These are phyloP conservation scores for Suhomyces pyralidae DNA, from an alignment of 805 yeast species.

Conservation along the genomic window DNA sequence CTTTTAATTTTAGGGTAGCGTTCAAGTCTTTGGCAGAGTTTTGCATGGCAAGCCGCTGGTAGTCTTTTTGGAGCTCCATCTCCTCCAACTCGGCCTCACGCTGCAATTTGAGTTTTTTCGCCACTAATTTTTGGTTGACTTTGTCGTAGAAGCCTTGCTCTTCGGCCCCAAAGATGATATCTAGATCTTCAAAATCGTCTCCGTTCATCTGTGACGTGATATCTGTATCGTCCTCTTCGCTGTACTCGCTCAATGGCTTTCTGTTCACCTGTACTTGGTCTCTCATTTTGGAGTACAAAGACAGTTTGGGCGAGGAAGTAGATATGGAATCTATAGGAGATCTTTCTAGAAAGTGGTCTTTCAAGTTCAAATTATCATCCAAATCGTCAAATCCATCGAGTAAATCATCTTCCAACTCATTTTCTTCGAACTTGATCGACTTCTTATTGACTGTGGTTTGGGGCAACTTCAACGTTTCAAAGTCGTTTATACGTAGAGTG, in stretches of 20 bases:
- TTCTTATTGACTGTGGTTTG: neutral
- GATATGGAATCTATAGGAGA: constrained; percentile 23
- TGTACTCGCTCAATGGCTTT: constrained; percentile 32
- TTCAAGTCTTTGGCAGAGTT: constrained; percentile 15
- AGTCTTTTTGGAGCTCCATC: constrained; percentile 20
- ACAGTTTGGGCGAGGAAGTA: constrained; percentile 23
- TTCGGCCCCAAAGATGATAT: constrained; percentile 36
- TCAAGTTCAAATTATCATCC: neutral
- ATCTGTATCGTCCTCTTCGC: constrained; percentile 39
- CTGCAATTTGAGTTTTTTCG: constrained; percentile 23
- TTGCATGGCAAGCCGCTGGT: constrained; percentile 8
- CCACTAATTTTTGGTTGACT: constrained; percentile 22
- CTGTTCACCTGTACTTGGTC: constrained; percentile 10
- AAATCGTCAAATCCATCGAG: constrained; percentile 4
- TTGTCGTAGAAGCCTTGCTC: constrained; percentile 34
- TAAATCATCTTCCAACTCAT: neutral
- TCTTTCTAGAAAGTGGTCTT: constrained; percentile 4
- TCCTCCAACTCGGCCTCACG: constrained; percentile 36
- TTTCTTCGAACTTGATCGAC: constrained; percentile 5
- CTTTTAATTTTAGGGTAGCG: constrained; percentile 29
- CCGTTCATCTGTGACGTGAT: constrained; percentile 37
- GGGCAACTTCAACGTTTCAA: constrained; percentile 8
- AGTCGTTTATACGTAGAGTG: constrained; percentile 17
- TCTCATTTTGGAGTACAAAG: constrained; percentile 5
- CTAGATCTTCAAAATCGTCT: constrained; percentile 37